phyloP scores from a whole-genome alignment of 768 basidiomycete species.

The Podaxis pistillaris region DNA sequence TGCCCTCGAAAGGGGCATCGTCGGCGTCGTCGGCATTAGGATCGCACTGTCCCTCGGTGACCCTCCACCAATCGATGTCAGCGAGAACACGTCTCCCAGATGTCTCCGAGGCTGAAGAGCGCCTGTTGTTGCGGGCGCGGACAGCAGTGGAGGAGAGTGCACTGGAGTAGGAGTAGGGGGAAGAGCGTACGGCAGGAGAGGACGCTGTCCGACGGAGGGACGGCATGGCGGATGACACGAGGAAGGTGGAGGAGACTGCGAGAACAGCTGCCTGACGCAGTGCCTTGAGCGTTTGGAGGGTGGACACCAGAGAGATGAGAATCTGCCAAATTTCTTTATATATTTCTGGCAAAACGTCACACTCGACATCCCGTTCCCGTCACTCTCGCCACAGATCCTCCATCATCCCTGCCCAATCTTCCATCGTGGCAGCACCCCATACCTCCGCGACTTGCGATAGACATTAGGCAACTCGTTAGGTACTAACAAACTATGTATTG shows the following conservation, averaged over 20 bases:
- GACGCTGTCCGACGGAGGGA: constrained; percentile 80
- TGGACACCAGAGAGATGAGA: constrained; percentile 35
- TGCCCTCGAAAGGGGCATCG: constrained; percentile 36
- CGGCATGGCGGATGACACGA: constrained; percentile 42
- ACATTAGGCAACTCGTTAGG: not conserved
- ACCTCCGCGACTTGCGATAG: not conserved
- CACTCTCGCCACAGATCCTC: constrained; percentile 15
- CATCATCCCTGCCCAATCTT: constrained; percentile 22
- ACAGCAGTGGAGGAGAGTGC: constrained; percentile 26
- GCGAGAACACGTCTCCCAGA: constrained; percentile 69
- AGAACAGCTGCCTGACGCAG: constrained; percentile 52
- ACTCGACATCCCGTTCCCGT: constrained; percentile 22
- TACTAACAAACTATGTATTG: not conserved
- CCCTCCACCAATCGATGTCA: constrained; percentile 88
- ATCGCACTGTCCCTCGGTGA: constrained; percentile 68
- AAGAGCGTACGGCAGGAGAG: constrained; percentile 63
- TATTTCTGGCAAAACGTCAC: constrained; percentile 36
- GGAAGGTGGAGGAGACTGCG: constrained; percentile 21
- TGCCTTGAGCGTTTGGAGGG: constrained; percentile 32
- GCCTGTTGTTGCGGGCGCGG: constrained; percentile 48
- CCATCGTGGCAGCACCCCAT: constrained; percentile 9
- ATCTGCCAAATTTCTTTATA: constrained; percentile 36
- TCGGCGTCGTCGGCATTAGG: constrained; percentile 40
- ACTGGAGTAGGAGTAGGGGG: constrained; percentile 59
- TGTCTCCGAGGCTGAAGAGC: constrained; percentile 69